Evolutionary conservation across 2,329 filamentous ascomycete genomes (phyloP).

Genomic region (Colletotrichum nymphaeae): DNA sequence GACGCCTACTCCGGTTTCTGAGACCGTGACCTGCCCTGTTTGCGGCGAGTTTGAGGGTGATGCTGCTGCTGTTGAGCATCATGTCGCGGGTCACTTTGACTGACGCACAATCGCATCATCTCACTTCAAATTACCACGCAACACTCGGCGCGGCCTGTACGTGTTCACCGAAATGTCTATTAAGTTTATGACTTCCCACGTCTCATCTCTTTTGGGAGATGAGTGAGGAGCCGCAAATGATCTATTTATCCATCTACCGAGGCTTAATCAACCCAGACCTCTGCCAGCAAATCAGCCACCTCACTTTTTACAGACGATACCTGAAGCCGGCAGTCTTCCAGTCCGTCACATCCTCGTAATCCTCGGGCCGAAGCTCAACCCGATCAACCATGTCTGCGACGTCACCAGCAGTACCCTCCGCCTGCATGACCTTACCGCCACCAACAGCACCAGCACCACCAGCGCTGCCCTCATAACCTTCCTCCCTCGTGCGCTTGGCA

Average conservation of each 20-base stretch:
- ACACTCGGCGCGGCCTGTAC: no score
- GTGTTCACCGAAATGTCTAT: not conserved
- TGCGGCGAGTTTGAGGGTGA: constrained; percentile 76
- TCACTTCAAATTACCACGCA: not conserved
- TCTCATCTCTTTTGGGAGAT: no score
- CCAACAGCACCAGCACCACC: constrained; percentile 53
- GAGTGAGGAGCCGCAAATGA: no score
- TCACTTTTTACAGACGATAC: constrained; percentile 54
- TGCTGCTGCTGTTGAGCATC: constrained; percentile 74
- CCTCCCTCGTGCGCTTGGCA: constrained; percentile 50
- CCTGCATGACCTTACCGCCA: constrained; percentile 48
- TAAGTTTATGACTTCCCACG: not conserved
- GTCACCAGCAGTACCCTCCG: constrained; percentile 38
- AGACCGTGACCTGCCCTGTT: constrained; percentile 67
- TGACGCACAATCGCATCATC: not conserved
- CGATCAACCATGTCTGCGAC: constrained; percentile 46
- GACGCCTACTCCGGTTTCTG: constrained; percentile 3
- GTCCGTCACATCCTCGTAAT: constrained; percentile 70
- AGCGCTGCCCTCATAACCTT: constrained; percentile 58
- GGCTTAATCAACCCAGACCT: not conserved
- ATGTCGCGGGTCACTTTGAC: constrained; percentile 70
- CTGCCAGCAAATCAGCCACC: not conserved
- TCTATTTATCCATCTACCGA: not conserved
- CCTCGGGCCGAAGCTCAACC: constrained; percentile 53
- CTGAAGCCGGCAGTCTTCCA: constrained; percentile 69